phyloP scores from a whole-genome alignment of 768 basidiomycete species.

The Leccinellum albellum region DNA sequence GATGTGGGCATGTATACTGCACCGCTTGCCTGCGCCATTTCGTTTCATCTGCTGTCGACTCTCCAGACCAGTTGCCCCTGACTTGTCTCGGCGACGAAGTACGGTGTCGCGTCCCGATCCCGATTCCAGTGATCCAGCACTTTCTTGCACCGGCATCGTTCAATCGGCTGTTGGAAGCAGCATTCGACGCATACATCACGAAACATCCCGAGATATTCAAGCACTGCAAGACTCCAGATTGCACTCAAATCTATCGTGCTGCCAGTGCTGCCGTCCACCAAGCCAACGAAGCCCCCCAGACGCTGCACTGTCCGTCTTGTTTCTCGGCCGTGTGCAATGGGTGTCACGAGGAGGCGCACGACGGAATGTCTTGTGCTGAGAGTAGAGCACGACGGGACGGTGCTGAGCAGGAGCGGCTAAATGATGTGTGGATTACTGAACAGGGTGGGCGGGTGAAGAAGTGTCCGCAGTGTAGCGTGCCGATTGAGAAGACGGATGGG shows the following conservation, averaged over 20 bases:
- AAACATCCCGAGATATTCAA: conserved; percentile 57
- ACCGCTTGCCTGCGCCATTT: conserved; percentile 55
- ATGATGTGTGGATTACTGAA: conserved; percentile 51
- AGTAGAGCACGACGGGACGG: conserved; percentile 29
- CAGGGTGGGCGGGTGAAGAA: conserved; percentile 58
- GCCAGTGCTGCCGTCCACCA: conserved; percentile 30
- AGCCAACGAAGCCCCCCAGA: conserved; percentile 31
- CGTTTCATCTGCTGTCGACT: conserved; percentile 52
- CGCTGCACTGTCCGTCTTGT: conserved; percentile 66
- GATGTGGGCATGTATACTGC: conserved; percentile 69
- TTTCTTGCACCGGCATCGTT: conserved; percentile 52
- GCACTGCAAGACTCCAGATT: conserved; percentile 78
- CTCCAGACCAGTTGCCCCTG: conserved; percentile 56
- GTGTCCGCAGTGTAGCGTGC: conserved; percentile 66
- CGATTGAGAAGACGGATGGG: conserved; percentile 69
- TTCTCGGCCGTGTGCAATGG: conserved; percentile 58
- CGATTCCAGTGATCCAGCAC: conserved; percentile 48
- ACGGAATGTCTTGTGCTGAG: conserved; percentile 57
- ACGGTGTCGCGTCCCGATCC: conserved; percentile 50
- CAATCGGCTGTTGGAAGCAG: conserved; percentile 50
- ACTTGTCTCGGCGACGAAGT: conserved; percentile 63
- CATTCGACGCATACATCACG: conserved; percentile 56
- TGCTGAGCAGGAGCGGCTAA: conserved; percentile 50
- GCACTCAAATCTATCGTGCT: conserved; percentile 64
- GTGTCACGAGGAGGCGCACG: conserved; percentile 60